Evolutionary conservation across 2,329 filamentous ascomycete species (phyloP), one percentile per base, ranked within the genome.

Genomic region (Aspergillus flavus): DNA sequence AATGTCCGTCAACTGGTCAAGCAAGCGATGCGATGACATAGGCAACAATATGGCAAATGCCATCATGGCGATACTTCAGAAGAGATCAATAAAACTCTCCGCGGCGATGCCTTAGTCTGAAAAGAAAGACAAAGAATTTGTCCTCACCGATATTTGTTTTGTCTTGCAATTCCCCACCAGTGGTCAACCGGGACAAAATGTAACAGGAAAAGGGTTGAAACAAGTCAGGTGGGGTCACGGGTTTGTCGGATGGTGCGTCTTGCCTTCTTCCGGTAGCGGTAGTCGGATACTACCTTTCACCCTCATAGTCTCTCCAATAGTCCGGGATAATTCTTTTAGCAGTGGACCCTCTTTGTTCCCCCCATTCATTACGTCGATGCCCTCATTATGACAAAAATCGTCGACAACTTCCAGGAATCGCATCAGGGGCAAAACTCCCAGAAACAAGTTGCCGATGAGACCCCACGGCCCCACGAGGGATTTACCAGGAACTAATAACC

Each of bases 381-480:
- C 6, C 4, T 36, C 21, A 36, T 16, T 3, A 39, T 39, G n/a
- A 36, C 19, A 54, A 32, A 32, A 21, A 6, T 5, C 19, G 6
- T 53, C 68, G 50, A 64, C 64, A 10, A 26, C 54, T 70, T 14
- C 67, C 67, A 67, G 45, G n/a, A 46, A 50, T 28, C 26, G 3
- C 26, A 30, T 19, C 6, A 50, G 23, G 46, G 21, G 23, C 23
- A 34, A 10, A 21, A 52, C 19, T n/a, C 2, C 59, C 65, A 21
- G 30, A 67, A 50, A 54, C 73, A n/a, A 68, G 67, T 67, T 66
- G 63, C 4, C 72, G 65, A 61, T 26, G 45, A 54, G 57, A 26
- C 53, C 32, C 59, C 53, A 55, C 50, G 12, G 53, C 53, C 53
- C 59, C 59, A 61, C 59, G 59, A 61, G 59, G 36, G 32, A 59